A percentile compares a stretch with the other conserved stretches of the same genome.
Evolutionary conservation across 2,329 filamentous ascomycete genomes (phyloP).

Genomic region (Fusarium musae): DNA sequence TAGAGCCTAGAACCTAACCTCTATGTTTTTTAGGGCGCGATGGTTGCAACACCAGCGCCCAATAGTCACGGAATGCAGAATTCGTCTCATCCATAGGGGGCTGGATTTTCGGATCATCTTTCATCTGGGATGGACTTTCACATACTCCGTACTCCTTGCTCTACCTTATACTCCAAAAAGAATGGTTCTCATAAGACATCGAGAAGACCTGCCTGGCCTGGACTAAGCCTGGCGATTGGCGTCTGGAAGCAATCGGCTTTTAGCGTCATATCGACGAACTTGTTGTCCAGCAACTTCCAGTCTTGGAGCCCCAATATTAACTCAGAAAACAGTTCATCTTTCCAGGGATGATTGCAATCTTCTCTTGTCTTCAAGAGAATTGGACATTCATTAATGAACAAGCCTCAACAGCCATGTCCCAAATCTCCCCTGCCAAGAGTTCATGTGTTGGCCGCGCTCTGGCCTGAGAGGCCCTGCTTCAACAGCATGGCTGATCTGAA

Average conservation of each 20-base stretch:
- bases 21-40: conserved; percentile 11
- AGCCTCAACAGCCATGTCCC: conserved; percentile 25
- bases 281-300: not conserved
- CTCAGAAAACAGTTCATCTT: not conserved
- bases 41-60: conserved; percentile 14
- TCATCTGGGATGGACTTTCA: not conserved
- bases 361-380: not conserved
- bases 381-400: not conserved
- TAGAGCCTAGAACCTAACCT: conserved; percentile 30
- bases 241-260: conserved; percentile 5
- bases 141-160: not conserved
- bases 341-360: not conserved
- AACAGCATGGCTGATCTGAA: conserved; percentile 10
- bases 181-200: not conserved
- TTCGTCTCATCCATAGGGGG: conserved; percentile 1
- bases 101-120: not conserved
- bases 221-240: not conserved
- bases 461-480: not conserved
- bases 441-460: conserved; percentile 1
- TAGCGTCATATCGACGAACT: conserved; percentile 9
- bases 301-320: not conserved
- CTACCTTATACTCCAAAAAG: not conserved
- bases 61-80: conserved; percentile 21
- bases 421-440: conserved; percentile 32
- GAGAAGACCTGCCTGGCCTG: not conserved